phyloP scores from a whole-genome alignment of 2,329 filamentous ascomycete species.

The Penicillium sp. region DNA sequence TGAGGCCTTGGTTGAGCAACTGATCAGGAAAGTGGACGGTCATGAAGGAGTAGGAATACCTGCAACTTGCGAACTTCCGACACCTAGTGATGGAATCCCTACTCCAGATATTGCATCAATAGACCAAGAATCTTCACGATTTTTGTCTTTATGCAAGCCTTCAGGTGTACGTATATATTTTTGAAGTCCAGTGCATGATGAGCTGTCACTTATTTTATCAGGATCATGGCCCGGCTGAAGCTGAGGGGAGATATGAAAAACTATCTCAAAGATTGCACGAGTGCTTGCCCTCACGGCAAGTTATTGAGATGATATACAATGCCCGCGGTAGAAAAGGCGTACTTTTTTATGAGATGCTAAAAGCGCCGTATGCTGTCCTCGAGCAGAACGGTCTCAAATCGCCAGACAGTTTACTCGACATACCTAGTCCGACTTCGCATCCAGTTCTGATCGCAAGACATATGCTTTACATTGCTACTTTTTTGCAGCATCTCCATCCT shows the following conservation, averaged over 20 bases:
- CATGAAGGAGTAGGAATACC: background rate
- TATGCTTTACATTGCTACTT: slow-evolving; percentile 48
- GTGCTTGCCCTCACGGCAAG: background rate
- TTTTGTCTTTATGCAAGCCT: background rate
- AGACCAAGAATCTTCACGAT: background rate
- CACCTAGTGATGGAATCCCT: background rate
- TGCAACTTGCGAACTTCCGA: background rate
- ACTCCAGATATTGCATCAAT: background rate
- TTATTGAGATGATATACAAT: background rate
- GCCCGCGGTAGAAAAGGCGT: slow-evolving; percentile 10
- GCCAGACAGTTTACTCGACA: slow-evolving; percentile 23
- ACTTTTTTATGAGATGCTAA: slow-evolving; percentile 40
- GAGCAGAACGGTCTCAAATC: slow-evolving; percentile 30
- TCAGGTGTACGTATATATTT: background rate
- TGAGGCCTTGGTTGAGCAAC: background rate
- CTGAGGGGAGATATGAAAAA: background rate
- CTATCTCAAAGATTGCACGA: background rate
- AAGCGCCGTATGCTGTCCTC: slow-evolving; percentile 31
- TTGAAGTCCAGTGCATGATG: background rate
- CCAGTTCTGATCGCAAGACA: slow-evolving; percentile 50
- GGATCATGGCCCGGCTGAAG: background rate
- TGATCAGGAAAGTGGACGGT: background rate
- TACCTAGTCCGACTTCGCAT: slow-evolving; percentile 37
- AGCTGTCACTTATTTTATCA: background rate
- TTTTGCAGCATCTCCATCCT: slow-evolving; percentile 49